These are phyloP conservation scores for Brassica cretica DNA, from an alignment of 345 rosid species.

Conservation along the genomic window DNA sequence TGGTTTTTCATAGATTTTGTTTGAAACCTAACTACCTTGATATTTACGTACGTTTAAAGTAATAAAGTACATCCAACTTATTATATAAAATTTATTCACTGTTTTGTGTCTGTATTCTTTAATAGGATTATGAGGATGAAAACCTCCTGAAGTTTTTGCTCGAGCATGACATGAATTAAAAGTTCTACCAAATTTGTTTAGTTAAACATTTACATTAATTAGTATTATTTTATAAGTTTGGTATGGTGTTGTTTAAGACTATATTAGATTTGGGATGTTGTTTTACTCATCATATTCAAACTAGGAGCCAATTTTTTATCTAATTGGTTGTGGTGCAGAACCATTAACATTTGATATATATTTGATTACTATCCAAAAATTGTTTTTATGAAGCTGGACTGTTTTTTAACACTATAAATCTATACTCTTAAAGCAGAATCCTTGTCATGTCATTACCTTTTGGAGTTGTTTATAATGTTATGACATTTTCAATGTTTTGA, in stretches of 20 bases:
- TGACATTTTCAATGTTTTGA: no score
- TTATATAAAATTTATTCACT: neutral
- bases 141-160: neutral
- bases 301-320: neutral
- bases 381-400: neutral
- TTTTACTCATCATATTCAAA: neutral
- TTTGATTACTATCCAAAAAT: neutral
- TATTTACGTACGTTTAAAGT: neutral
- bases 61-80: constrained; percentile 1
- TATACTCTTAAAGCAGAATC: no score
- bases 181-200: neutral
- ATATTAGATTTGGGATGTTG: neutral
- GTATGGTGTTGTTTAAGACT: constrained; percentile 11
- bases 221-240: constrained; percentile 1
- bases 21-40: neutral
- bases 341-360: neutral
- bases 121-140: constrained; percentile 5
- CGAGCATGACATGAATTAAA: neutral
- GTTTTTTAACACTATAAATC: no score
- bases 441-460: no score
- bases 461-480: no score
- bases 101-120: constrained; percentile 12
- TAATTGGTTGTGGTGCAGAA: neutral
- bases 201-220: neutral
- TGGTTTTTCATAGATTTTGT: neutral